A percentile compares a stretch with the other conserved stretches of the same genome.
phyloP scores from a whole-genome alignment of 2,329 filamentous ascomycete genomes.

The Microsporum ferrugineum region DNA sequence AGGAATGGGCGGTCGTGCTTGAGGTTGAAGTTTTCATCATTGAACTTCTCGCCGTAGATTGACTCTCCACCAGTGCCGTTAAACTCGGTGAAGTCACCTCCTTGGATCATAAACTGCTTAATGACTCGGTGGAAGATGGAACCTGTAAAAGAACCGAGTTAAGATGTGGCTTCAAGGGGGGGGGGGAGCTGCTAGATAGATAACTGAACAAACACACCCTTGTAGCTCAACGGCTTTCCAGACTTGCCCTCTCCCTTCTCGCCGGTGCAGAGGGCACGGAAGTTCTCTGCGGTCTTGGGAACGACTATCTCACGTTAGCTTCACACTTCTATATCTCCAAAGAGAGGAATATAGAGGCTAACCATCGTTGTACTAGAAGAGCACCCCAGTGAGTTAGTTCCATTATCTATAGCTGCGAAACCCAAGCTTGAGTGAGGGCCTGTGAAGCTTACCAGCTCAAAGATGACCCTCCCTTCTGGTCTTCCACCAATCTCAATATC shows the following conservation, averaged over 20 bases:
- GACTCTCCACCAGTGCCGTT: conserved; percentile 94
- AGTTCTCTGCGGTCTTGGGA: conserved; percentile 81
- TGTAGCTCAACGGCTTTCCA: conserved; percentile 84
- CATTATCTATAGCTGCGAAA: background rate
- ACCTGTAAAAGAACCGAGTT: conserved; percentile 35
- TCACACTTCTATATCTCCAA: conserved; percentile 18
- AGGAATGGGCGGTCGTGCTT: conserved; percentile 91
- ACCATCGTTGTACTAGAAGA: conserved; percentile 39
- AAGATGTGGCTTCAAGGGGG: background rate
- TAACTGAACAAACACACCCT: conserved; percentile 39
- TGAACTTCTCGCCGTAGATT: conserved; percentile 95
- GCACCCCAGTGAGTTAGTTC: background rate
- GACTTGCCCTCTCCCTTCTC: conserved; percentile 69
- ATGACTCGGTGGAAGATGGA: conserved; percentile 92
- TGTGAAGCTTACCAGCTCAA: conserved; percentile 58
- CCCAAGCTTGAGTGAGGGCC: background rate
- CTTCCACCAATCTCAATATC: conserved; percentile 73
- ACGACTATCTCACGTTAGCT: conserved; percentile 34
- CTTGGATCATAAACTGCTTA: conserved; percentile 98
- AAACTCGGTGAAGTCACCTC: conserved; percentile 89
- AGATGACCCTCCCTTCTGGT: conserved; percentile 64
- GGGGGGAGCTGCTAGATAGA: background rate
- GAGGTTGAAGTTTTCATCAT: conserved; percentile 86
- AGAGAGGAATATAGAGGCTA: conserved; percentile 36
- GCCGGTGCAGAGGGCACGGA: conserved; percentile 68